These are phyloP conservation scores for Stemphylium beticola DNA, from an alignment of 2,329 filamentous ascomycete species.

Conservation along the genomic window DNA sequence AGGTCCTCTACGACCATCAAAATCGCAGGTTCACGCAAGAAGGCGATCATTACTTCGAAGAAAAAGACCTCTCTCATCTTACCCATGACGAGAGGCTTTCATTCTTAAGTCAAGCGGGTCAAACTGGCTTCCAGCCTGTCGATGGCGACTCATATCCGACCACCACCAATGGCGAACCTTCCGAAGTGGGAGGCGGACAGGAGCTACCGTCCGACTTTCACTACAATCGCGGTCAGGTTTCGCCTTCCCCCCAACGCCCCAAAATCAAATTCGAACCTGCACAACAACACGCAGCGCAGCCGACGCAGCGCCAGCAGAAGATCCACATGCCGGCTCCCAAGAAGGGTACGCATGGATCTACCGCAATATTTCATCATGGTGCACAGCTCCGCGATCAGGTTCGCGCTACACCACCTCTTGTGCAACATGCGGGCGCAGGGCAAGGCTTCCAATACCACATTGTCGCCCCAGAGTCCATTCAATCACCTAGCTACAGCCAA, in stretches of 20 bases:
- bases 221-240: conserved; percentile 2
- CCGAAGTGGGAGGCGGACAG: conserved; percentile 19
- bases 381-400: conserved; percentile 27
- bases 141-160: conserved; percentile 47
- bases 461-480: conserved; percentile 9
- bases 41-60: conserved; percentile 1
- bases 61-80: not conserved
- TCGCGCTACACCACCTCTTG: conserved; percentile 13
- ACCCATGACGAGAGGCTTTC: conserved; percentile 3
- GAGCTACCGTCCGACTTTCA: conserved; percentile 14
- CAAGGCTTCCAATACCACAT: conserved; percentile 1
- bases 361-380: conserved; percentile 20
- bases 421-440: conserved; percentile 7
- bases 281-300: conserved; percentile 8
- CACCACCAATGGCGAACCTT: conserved; percentile 43
- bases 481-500: conserved; percentile 20
- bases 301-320: conserved; percentile 8
- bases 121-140: conserved; percentile 12
- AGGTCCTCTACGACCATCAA: not conserved
- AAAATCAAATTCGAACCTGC: conserved; percentile 10
- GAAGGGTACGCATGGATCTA: not conserved
- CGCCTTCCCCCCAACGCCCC: conserved; percentile 17
- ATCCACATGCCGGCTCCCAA: not conserved
- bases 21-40: conserved; percentile 1
- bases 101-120: conserved; percentile 4